A percentile compares a stretch with the other conserved stretches of the same genome.
Conservation (phyloP, 208 protist genomes). For the Acanthamoeba healyi region DNA sequence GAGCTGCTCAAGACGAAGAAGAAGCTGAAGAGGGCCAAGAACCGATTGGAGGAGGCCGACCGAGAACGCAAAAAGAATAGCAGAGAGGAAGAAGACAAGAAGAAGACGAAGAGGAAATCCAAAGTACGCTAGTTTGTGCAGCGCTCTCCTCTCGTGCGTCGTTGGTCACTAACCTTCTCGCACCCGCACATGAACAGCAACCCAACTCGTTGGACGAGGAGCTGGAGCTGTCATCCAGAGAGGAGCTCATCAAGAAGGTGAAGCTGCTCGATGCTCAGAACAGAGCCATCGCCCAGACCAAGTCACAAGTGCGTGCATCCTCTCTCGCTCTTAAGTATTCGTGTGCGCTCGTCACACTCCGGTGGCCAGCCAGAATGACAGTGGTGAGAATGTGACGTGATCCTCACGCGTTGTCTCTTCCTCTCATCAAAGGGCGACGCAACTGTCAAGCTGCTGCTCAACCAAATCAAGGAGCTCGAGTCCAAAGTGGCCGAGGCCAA, state of each 20-base stretch:
- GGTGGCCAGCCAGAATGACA: not conserved
- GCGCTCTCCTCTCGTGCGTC: too few species aligned
- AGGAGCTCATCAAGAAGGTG: constrained; percentile 65
- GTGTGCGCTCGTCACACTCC: not conserved
- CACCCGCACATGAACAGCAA: not conserved
- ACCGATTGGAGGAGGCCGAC: constrained; percentile 7
- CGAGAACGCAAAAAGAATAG: not conserved
- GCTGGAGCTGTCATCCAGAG: constrained; percentile 39
- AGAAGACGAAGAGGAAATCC: constrained; percentile 20
- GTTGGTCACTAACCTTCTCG: too few species aligned
- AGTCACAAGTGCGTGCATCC: constrained; percentile 6
- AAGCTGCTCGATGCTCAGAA: constrained; percentile 49
- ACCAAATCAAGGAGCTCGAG: constrained; percentile 51
- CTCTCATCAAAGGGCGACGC: constrained; percentile 42
- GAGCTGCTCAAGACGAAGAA: constrained; percentile 23
- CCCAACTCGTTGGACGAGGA: constrained; percentile 20
- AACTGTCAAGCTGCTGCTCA: constrained; percentile 53
- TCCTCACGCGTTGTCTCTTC: not conserved
- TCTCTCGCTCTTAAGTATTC: not conserved
- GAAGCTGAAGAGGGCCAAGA: constrained; percentile 17
- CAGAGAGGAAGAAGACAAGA: not conserved
- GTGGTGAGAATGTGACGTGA: not conserved
- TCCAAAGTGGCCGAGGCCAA: constrained; percentile 4
- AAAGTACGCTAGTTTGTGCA: not conserved
- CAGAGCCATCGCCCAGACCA: constrained; percentile 30